These are phyloP conservation scores for Mitragyna speciosa DNA, from an alignment of 257 asterid genomes.

Conservation along the genomic window DNA sequence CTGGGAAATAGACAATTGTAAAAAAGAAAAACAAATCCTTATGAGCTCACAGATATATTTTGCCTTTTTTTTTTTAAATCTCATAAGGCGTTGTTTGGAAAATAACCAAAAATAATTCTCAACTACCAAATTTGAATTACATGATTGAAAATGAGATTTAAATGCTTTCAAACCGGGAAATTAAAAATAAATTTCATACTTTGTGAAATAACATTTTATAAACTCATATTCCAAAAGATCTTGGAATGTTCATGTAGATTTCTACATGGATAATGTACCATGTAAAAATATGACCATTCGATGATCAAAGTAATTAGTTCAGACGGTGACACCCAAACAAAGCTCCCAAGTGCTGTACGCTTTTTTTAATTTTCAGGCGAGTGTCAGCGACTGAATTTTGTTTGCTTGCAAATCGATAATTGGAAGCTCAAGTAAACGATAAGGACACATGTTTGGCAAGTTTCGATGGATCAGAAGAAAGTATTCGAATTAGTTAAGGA, in stretches of 20 bases:
- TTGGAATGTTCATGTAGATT: too few relatives aligned
- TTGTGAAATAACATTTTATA: too few relatives aligned
- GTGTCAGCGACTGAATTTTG: slow-evolving; percentile 3
- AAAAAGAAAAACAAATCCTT: slow-evolving; percentile 31
- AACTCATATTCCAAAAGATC: too few relatives aligned
- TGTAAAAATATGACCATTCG: neutral
- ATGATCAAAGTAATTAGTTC: neutral
- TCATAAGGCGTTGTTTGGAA: neutral
- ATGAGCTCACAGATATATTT: slow-evolving; percentile 36
- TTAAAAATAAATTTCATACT: too few relatives aligned
- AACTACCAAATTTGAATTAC: neutral
- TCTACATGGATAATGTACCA: too few relatives aligned
- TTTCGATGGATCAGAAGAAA: neutral
- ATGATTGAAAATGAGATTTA: too few relatives aligned
- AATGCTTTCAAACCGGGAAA: too few relatives aligned
- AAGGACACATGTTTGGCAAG: slow-evolving; percentile 7
- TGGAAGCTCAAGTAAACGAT: slow-evolving; percentile 27
- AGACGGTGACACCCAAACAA: slow-evolving; percentile 2
- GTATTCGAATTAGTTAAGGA: slow-evolving; percentile 8
- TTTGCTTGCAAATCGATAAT: slow-evolving; percentile 9
- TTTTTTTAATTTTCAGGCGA: slow-evolving; percentile 32
- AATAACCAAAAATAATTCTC: neutral
- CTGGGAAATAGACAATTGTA: slow-evolving; percentile 22
- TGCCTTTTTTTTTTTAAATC: slow-evolving; percentile 16
- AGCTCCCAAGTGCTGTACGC: neutral